Percentiles rank a stretch among this genome's conserved stretches.
Evolutionary conservation across 1,139 yeast species (phyloP).

Genomic region (Magnusiomyces paraingens): DNA sequence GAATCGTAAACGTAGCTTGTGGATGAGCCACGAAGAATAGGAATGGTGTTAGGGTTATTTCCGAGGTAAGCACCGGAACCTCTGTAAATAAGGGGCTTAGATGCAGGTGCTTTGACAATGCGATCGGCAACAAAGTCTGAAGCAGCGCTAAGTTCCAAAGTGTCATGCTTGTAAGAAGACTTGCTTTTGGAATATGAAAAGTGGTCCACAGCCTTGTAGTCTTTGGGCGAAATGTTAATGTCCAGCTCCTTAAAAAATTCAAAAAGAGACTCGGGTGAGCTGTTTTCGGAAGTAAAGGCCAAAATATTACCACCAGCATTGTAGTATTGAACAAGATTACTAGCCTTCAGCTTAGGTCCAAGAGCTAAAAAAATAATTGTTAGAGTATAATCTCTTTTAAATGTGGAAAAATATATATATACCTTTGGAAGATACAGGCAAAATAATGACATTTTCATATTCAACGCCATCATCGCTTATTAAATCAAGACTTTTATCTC

Average conservation of each 20-base stretch:
- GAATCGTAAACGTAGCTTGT: constrained; percentile 57
- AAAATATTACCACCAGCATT: constrained; percentile 69
- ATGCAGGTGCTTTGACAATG: constrained; percentile 6
- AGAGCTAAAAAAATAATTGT: constrained; percentile 23
- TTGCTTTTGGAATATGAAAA: constrained; percentile 38
- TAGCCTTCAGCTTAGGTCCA: constrained; percentile 39
- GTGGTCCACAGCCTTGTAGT: constrained; percentile 60
- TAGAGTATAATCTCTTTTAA: not conserved
- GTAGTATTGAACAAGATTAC: constrained; percentile 47
- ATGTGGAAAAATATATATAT: not conserved
- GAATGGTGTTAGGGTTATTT: constrained; percentile 55
- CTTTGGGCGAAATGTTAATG: constrained; percentile 75
- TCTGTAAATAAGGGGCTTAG: constrained; percentile 30
- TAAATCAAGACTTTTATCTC: constrained; percentile 34
- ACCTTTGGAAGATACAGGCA: constrained; percentile 40
- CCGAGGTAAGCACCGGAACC: constrained; percentile 53
- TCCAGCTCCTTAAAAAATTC: constrained; percentile 74
- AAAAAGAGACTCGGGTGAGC: constrained; percentile 65
- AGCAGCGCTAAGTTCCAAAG: constrained; percentile 15
- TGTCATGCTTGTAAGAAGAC: constrained; percentile 18
- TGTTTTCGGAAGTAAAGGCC: constrained; percentile 49
- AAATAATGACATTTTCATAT: constrained; percentile 49
- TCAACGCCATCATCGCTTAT: constrained; percentile 39
- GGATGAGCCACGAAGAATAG: constrained; percentile 61
- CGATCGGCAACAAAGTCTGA: constrained; percentile 15